Evolutionary conservation across 305 asterid genomes (phyloP).

Genomic region (Rubia peregrina): DNA sequence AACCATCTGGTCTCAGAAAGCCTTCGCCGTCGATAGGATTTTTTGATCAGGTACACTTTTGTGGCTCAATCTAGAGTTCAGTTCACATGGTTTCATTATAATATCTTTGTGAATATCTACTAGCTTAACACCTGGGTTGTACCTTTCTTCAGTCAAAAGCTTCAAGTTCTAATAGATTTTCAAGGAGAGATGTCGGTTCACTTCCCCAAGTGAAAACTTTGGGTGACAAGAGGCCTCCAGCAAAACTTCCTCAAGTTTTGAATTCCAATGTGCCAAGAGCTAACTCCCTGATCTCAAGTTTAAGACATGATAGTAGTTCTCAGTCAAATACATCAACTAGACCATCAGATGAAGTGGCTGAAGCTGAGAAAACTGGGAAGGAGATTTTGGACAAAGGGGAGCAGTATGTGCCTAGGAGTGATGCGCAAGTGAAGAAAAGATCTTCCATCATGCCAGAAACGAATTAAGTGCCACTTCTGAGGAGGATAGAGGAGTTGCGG

Average conservation of each 20-base stretch:
- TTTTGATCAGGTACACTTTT: constrained; percentile 64
- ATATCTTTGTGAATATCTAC: constrained; percentile 14
- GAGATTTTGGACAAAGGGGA: constrained; percentile 24
- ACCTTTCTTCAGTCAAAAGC: constrained; percentile 54
- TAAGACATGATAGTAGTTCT: constrained; percentile 26
- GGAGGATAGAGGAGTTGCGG: constrained; percentile 33
- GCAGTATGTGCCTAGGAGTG: constrained; percentile 20
- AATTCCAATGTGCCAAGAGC: constrained; percentile 22
- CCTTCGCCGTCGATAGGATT: constrained; percentile 93
- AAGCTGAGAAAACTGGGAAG: constrained; percentile 24
- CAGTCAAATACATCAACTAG: constrained; percentile 23
- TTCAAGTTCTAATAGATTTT: constrained; percentile 28
- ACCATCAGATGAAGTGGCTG: constrained; percentile 24
- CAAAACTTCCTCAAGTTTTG: constrained; percentile 22
- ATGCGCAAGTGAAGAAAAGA: constrained; percentile 27
- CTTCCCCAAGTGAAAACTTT: constrained; percentile 31
- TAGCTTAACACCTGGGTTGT: constrained; percentile 10
- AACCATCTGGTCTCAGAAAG: constrained; percentile 85
- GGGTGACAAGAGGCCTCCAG: constrained; percentile 33
- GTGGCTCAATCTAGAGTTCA: constrained; percentile 22
- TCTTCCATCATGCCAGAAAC: constrained; percentile 22
- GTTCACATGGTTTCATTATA: constrained; percentile 12
- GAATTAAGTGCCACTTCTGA: constrained; percentile 15
- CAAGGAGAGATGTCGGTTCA: constrained; percentile 31
- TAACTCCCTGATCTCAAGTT: constrained; percentile 27